Base-by-base conservation (phyloP, 345 rosid species). In the Euclidium syriacum region DNA sequence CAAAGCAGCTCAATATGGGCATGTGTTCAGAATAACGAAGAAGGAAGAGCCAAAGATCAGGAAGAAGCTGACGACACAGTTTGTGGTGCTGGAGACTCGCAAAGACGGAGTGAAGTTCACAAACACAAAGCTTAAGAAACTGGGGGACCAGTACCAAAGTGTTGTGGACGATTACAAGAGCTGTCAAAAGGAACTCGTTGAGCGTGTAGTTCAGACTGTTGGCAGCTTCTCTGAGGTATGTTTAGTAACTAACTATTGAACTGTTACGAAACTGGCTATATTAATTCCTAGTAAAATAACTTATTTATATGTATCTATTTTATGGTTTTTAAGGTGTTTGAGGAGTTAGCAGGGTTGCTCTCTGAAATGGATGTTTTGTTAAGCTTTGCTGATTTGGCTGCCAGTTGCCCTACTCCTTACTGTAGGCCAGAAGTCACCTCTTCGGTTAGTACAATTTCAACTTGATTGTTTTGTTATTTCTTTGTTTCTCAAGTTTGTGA, bases 101-200 rank as follows among this genome's bases (percentile, higher is more conserved):
- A 94, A 94, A 75, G 99, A 94, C 70, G 99, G 99, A 41, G 97
- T 94, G 67, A 94, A 94, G 74, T 94, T 94, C 63, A 94, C 99
- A 10, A 90, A 84, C 74, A 81, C 95, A 26, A 94, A 85, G 80
- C 97, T 94, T 64, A 94, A 87, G 68, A 90, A 83, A 74, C 79
- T 94, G 48, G 91, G 96, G 27, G 99, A 90, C 65, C 88, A 79
- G 70, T 84, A 84, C 73, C 99, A 94, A 72, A 87, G 80, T 75
- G 77, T 86, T 64, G 81, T 90, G 36, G 97, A 94, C 11, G 87
- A 94, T 23, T 94, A 94, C 65, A 94, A 65, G 71, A 79, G 52
- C 72, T 76, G 79, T 75, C 99, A 94, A 70, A 87, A 80, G 68
- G 88, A 84, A 80, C 75, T 94, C 0, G 99, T 90, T 23, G 77